Percentiles rank a stretch among this genome's conserved stretches.
Evolutionary conservation across 2,329 filamentous ascomycete genomes (phyloP).

Genomic region (Colletotrichum lentis): DNA sequence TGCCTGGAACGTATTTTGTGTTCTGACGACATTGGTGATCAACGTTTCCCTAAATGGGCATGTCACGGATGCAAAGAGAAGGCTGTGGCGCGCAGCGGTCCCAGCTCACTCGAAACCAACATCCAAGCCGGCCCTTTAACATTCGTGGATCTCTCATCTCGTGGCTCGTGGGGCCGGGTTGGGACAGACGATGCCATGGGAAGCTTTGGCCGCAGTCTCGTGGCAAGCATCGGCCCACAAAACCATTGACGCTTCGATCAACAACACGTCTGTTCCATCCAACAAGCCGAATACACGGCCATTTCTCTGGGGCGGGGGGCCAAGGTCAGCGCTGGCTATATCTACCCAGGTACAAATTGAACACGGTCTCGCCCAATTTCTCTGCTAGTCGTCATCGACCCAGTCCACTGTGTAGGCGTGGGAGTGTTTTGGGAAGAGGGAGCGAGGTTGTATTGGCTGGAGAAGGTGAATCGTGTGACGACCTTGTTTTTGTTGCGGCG

Average conservation of each 20-base stretch:
- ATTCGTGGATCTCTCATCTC: background rate
- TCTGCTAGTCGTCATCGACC: background rate
- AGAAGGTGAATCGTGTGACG: background rate
- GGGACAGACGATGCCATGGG: conserved; percentile 1
- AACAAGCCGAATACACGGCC: background rate
- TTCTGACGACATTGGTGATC: conserved; percentile 7
- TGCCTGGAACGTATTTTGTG: background rate
- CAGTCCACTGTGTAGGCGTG: background rate
- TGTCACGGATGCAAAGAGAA: background rate
- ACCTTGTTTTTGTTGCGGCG: conserved; percentile 24
- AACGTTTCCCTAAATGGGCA: background rate
- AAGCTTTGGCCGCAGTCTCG: background rate
- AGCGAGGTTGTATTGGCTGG: background rate
- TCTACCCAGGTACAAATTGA: background rate
- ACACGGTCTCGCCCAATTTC: background rate
- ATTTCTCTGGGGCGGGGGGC: background rate
- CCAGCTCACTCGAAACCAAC: conserved; percentile 5
- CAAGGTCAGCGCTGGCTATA: background rate
- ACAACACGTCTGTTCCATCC: background rate
- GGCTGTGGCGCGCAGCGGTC: background rate
- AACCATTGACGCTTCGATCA: conserved; percentile 8
- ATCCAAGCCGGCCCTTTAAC: background rate
- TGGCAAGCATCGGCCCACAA: background rate
- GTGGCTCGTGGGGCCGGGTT: background rate
- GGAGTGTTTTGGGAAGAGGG: background rate